phyloP scores from a whole-genome alignment of 2,329 filamentous ascomycete genomes.

The Fusarium miscanthi region DNA sequence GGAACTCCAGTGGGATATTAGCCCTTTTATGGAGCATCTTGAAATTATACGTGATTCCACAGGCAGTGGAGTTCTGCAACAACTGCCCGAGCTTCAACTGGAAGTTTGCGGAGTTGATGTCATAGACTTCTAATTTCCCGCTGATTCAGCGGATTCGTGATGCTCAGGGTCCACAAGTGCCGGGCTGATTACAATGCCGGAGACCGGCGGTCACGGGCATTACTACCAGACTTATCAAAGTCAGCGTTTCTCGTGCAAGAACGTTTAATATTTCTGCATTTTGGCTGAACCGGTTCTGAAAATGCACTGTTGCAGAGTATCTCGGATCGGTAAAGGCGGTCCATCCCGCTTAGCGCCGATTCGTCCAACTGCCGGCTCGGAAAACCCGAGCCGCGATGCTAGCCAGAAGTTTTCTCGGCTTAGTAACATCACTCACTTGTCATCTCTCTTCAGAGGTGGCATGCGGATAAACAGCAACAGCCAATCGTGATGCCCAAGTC shows the following conservation, averaged over 20 bases:
- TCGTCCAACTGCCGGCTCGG: neutral
- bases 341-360: neutral
- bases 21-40: neutral
- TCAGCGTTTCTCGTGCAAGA: rapidly evolving
- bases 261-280: neutral
- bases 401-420: neutral
- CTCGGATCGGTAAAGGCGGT: neutral
- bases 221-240: neutral
- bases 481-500: neutral
- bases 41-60: neutral
- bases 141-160: neutral
- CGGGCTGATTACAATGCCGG: no score
- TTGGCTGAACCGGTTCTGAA: neutral
- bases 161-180: neutral
- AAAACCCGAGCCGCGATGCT: neutral
- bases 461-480: rapidly evolving
- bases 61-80: neutral
- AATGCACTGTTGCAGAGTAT: neutral
- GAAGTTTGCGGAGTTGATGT: neutral
- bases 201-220: neutral
- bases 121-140: neutral
- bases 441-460: rapidly evolving
- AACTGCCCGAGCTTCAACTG: no score
- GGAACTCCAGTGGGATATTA: rapidly evolving
- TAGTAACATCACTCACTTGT: neutral